phyloP scores from a whole-genome alignment of 1,284 basidiomycete genomes.

The Peniophora sp. region DNA sequence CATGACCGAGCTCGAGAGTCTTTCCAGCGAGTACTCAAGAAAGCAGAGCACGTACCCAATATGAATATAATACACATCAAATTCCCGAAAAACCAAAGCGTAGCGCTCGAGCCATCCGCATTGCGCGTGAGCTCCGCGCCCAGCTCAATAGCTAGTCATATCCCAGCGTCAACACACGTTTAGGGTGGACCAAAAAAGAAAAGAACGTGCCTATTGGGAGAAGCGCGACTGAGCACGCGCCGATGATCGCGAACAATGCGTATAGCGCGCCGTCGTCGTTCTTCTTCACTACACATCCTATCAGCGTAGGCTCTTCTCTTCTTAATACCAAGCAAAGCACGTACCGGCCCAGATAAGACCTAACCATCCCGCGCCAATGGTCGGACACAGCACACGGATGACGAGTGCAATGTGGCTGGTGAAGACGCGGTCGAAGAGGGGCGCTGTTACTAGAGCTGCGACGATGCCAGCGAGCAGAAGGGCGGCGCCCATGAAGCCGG shows the following conservation, averaged over 20 bases:
- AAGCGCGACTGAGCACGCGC: constrained; percentile 55
- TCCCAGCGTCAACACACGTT: too few relatives aligned
- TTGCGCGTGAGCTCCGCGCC: constrained; percentile 71
- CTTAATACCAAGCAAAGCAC: constrained; percentile 10
- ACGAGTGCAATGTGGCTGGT: constrained; percentile 60
- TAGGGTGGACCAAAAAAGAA: too few relatives aligned
- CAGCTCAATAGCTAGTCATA: constrained; percentile 53
- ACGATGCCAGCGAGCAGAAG: constrained; percentile 64
- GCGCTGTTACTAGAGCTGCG: constrained; percentile 56
- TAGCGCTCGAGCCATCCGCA: constrained; percentile 64
- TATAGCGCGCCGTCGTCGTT: constrained; percentile 54
- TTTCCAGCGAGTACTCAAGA: too few relatives aligned
- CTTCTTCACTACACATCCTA: constrained; percentile 39
- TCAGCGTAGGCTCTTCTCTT: too few relatives aligned
- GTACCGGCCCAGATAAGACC: constrained; percentile 71
- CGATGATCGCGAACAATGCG: constrained; percentile 58
- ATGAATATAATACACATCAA: constrained; percentile 56
- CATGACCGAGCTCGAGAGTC: too few relatives aligned
- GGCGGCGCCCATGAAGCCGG: constrained; percentile 64
- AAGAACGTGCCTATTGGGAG: constrained; percentile 40
- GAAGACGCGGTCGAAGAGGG: constrained; percentile 71
- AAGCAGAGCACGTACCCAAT: constrained; percentile 35
- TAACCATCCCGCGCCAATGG: constrained; percentile 56
- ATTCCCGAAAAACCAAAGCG: constrained; percentile 63
- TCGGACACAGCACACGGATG: constrained; percentile 53